These are phyloP conservation scores for Scenedesmus sp. DNA, from an alignment of 163 green algal genomes.

Conservation along the genomic window DNA sequence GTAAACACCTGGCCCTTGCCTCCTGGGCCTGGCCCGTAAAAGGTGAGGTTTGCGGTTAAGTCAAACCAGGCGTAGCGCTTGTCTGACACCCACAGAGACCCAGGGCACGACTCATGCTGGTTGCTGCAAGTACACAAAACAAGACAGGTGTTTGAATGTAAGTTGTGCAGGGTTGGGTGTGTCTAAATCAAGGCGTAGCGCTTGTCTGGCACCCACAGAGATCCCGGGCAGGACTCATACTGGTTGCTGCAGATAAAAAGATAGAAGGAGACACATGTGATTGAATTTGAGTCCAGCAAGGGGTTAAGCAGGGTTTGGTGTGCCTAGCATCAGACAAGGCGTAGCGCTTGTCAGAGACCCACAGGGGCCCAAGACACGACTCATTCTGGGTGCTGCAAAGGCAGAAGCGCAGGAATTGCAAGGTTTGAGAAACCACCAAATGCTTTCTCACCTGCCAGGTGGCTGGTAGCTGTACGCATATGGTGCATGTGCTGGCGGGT, in stretches of 20 bases:
- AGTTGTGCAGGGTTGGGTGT: no score
- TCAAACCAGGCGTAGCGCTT: slow-evolving; percentile 53
- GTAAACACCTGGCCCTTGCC: slow-evolving; percentile 57
- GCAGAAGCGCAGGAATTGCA: no score
- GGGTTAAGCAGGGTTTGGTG: no score
- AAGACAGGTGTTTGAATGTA: no score
- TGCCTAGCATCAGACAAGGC: slow-evolving; percentile 8
- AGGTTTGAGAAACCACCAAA: no score
- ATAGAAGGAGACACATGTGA: no score
- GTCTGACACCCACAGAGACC: slow-evolving; percentile 11
- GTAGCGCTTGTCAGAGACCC: slow-evolving; percentile 35
- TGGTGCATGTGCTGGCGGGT: slow-evolving; percentile 22
- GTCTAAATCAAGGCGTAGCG: slow-evolving; percentile 50
- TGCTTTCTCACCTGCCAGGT: neutral
- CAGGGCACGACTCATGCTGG: slow-evolving; percentile 23
- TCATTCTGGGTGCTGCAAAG: neutral
- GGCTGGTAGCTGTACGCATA: slow-evolving; percentile 40
- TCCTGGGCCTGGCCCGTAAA: slow-evolving; percentile 46
- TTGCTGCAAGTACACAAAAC: neutral
- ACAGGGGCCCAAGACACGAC: slow-evolving; percentile 26
- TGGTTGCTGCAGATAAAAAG: neutral
- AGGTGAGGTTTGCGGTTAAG: slow-evolving; percentile 49
- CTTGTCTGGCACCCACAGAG: slow-evolving; percentile 33
- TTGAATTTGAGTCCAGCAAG: no score
- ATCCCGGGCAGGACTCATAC: slow-evolving; percentile 31